Percentiles rank a stretch among this genome's conserved stretches.
Conservation (phyloP, 768 basidiomycete species). For the Hemileccinum rubropunctum region DNA sequence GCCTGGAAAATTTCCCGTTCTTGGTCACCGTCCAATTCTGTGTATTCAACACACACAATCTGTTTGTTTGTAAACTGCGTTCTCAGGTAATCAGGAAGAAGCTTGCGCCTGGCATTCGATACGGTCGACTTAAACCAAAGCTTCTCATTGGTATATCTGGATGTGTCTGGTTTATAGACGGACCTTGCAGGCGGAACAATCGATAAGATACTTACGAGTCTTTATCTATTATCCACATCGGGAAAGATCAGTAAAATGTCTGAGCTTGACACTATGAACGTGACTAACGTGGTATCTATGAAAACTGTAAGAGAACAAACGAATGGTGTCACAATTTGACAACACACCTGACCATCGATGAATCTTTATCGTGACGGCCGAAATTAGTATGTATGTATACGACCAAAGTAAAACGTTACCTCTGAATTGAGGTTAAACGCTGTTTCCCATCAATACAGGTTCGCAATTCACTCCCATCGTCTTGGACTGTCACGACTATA, state of each 20-base stretch:
- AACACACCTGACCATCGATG: slow-evolving; percentile 52
- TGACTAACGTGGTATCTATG: slow-evolving; percentile 44
- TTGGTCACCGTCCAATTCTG: slow-evolving; percentile 43
- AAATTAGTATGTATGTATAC: not conserved
- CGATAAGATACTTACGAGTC: slow-evolving; percentile 34
- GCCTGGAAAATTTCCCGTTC: slow-evolving; percentile 70
- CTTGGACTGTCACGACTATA: slow-evolving; percentile 37
- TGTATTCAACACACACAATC: slow-evolving; percentile 53
- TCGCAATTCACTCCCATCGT: slow-evolving; percentile 44
- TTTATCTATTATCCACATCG: slow-evolving; percentile 29
- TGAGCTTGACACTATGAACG: not conserved
- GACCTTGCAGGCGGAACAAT: not conserved
- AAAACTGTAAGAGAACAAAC: slow-evolving; percentile 2
- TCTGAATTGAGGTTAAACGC: slow-evolving; percentile 60
- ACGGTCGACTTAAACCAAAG: slow-evolving; percentile 35
- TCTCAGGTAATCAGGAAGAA: slow-evolving; percentile 34
- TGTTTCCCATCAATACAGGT: slow-evolving; percentile 76
- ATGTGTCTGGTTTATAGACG: not conserved
- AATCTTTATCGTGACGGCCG: slow-evolving; percentile 38
- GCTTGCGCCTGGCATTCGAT: slow-evolving; percentile 20
- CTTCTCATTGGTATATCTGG: slow-evolving; percentile 34
- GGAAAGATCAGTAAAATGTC: slow-evolving; percentile 6
- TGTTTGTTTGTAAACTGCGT: slow-evolving; percentile 43
- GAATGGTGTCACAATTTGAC: not conserved
- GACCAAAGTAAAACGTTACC: slow-evolving; percentile 33